Evolutionary conservation across 306 rosid species (phyloP).

Genomic region (Acacia acuminata): DNA sequence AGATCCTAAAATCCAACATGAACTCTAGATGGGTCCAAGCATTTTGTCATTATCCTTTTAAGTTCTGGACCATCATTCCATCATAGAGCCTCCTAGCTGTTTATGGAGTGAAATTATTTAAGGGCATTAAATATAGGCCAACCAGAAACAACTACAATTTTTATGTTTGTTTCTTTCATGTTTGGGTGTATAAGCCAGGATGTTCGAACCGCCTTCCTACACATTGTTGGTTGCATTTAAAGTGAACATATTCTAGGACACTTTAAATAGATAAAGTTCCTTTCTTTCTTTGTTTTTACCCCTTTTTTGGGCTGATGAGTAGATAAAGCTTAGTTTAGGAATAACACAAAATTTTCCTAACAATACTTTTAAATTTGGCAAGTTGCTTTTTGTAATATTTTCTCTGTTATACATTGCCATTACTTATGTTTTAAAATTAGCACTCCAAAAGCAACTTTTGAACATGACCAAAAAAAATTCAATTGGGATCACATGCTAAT

Average conservation of each 20-base stretch:
- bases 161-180: neutral
- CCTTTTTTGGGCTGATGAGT: neutral
- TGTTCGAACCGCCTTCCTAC: neutral
- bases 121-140: neutral
- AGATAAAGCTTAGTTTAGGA: neutral
- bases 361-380: neutral
- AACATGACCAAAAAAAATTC: neutral
- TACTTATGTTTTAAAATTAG: neutral
- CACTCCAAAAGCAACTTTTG: neutral
- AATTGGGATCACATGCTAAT: neutral
- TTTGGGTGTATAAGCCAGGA: neutral
- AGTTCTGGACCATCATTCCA: neutral
- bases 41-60: constrained; percentile 24
- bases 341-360: neutral
- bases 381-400: neutral
- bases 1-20: too few relatives aligned
- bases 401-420: neutral
- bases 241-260: neutral
- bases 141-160: neutral
- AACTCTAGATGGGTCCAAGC: constrained; percentile 40
- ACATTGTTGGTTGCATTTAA: neutral
- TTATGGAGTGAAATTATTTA: neutral
- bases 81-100: neutral
- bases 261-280: neutral
- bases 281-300: neutral